phyloP scores from a whole-genome alignment of 345 rosid species.

The Lumnitzera littorea region DNA sequence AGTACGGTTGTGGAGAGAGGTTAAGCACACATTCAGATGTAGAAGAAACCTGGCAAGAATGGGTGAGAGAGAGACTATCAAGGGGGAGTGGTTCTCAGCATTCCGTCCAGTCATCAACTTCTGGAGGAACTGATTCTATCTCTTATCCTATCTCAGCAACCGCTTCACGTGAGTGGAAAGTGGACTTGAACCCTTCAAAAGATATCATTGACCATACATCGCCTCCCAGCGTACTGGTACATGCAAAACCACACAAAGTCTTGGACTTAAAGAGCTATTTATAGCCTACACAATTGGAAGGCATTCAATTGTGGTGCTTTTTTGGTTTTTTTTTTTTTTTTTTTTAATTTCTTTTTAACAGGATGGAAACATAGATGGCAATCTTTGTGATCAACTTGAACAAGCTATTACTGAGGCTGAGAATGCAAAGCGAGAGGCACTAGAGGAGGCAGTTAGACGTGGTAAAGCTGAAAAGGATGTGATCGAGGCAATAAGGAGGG shows the following conservation, averaged over 20 bases:
- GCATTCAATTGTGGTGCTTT: background rate
- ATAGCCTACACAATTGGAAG: background rate
- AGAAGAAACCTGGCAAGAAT: slow-evolving; percentile 36
- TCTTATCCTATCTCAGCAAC: slow-evolving; percentile 14
- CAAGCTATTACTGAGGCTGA: slow-evolving; percentile 51
- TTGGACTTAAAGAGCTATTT: background rate
- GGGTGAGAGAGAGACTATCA: slow-evolving; percentile 22
- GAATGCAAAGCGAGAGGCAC: slow-evolving; percentile 51
- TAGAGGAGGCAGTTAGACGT: slow-evolving; percentile 51
- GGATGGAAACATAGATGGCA: slow-evolving; percentile 50
- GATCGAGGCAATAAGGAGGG: slow-evolving; percentile 64
- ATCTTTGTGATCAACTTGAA: slow-evolving; percentile 40
- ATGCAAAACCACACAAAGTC: slow-evolving; percentile 6
- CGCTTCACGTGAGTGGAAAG: slow-evolving; percentile 20
- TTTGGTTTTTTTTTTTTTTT: slow-evolving; percentile 9
- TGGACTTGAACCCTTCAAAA: slow-evolving; percentile 16
- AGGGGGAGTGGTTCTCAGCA: slow-evolving; percentile 28
- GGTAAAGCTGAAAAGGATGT: slow-evolving; percentile 64
- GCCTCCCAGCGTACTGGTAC: slow-evolving; percentile 53
- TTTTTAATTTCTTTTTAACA: slow-evolving; percentile 18
- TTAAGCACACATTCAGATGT: slow-evolving; percentile 16
- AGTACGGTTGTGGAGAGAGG: slow-evolving; percentile 14
- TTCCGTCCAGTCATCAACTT: slow-evolving; percentile 25
- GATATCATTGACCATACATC: slow-evolving; percentile 30
- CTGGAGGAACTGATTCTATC: slow-evolving; percentile 18